Evolutionary conservation across 164 flowering plant genomes (phyloP), one percentile per base, ranked within the genome.

Genomic region (Stephania cephalantha): DNA sequence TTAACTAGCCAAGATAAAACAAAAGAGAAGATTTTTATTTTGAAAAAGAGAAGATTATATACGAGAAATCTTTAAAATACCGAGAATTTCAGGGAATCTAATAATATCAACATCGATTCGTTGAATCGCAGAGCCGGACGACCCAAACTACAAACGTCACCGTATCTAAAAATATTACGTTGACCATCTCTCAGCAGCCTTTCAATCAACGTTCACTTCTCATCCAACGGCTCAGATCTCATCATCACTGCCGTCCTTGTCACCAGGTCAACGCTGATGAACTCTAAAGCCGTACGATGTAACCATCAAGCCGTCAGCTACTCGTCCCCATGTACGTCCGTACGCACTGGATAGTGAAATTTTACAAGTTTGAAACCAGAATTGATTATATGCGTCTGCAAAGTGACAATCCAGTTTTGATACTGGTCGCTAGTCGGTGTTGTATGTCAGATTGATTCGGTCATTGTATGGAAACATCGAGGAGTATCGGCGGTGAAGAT

Each of bases 11-110:
- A 53, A 53, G 61, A 53, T 12, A 53, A 53, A 53, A 8, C 13
- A 53, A 53, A 53, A 53, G 18, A 53, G 61, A 18, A 5, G 9
- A 48, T 17, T 17, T n/a, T n/a, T n/a, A n/a, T n/a, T n/a, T n/a
- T n/a, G n/a, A n/a, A 53, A 53, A 53, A 53, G 18, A 53, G 61
- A 18, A 5, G 9, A 48, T 17, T 17, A 58, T n/a, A 58, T 58
- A 58, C 65, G 22, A 58, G 65, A 58, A 58, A 58, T 58, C 65
- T 58, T 48, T 48, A 12, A 48, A 48, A 48, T 48, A 15, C 18
- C n/a, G 65, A 58, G 65, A 58, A 58, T 58, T 58, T 58, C 20
- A 58, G 8, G 65, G n/a, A 58, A 58, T 58, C 65, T 58, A 58
- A 4, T 58, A 18, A 58, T 17, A 58, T 58, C 65, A 58, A 58